phyloP scores from a whole-genome alignment of 2,329 filamentous ascomycete species.

The Xylaria sp. region DNA sequence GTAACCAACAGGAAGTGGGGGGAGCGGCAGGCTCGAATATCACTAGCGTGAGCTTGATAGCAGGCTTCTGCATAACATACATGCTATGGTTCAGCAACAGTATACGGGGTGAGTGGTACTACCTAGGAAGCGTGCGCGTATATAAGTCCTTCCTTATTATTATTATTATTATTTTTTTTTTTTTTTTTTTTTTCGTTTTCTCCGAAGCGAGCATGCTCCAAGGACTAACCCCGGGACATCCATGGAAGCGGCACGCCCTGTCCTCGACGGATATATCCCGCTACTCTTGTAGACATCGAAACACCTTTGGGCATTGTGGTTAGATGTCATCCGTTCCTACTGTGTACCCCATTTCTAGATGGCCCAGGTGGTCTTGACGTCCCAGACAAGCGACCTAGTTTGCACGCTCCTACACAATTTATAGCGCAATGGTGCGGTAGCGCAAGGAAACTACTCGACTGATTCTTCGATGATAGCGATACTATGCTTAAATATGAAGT shows the following conservation, averaged over 20 bases:
- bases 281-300: background rate
- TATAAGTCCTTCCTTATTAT: too few relatives aligned
- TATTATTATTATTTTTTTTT: too few relatives aligned
- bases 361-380: background rate
- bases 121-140: too few relatives aligned
- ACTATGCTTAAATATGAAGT: background rate
- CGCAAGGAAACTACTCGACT: background rate
- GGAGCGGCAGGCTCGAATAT: background rate
- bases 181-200: background rate
- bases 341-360: background rate
- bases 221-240: background rate
- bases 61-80: slow-evolving; percentile 1
- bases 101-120: too few relatives aligned
- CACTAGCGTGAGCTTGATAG: background rate
- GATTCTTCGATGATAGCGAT: background rate
- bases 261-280: background rate
- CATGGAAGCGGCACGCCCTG: background rate
- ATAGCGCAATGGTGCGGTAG: background rate
- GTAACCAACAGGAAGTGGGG: slow-evolving; percentile 35
- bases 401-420: background rate
- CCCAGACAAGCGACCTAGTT: background rate
- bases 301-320: slow-evolving; percentile 12
- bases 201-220: background rate
- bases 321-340: slow-evolving; percentile 5
- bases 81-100: too few relatives aligned